Evolutionary conservation across 345 rosid species (phyloP).

Genomic region (Heritiera littoralis): DNA sequence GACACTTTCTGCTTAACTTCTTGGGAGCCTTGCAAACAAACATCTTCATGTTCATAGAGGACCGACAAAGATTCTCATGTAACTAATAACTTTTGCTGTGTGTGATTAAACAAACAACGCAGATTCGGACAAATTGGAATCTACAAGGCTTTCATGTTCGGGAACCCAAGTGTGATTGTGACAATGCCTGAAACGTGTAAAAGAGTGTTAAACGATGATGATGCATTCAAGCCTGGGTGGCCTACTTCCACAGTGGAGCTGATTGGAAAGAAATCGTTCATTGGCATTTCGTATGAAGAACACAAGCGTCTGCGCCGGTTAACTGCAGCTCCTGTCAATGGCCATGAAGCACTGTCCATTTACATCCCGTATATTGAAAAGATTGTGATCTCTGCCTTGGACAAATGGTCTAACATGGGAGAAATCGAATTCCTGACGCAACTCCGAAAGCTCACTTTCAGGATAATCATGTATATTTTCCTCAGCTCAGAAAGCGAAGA

Average conservation of each 20-base stretch:
- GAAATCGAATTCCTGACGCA: constrained; percentile 67
- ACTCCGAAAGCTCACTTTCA: constrained; percentile 75
- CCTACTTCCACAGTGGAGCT: constrained; percentile 64
- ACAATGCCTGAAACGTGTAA: constrained; percentile 67
- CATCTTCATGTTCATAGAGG: too few species aligned
- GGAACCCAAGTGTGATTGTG: constrained; percentile 73
- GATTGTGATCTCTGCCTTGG: constrained; percentile 47
- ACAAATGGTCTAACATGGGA: constrained; percentile 68
- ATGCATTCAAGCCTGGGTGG: constrained; percentile 80
- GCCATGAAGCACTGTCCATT: constrained; percentile 66
- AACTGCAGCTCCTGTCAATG: constrained; percentile 79
- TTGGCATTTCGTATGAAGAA: constrained; percentile 67
- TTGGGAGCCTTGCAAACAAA: too few species aligned
- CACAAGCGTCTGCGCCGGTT: constrained; percentile 83
- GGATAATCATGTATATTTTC: constrained; percentile 77
- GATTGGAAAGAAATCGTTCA: constrained; percentile 76
- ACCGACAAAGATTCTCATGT: too few species aligned
- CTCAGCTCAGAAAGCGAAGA: constrained; percentile 66
- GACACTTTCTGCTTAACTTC: neutral
- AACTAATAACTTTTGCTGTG: too few species aligned
- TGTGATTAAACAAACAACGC: constrained; percentile 18
- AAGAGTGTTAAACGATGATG: constrained; percentile 66
- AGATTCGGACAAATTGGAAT: constrained; percentile 68
- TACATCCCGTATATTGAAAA: constrained; percentile 71
- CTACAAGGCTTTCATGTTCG: constrained; percentile 85